A percentile compares a stretch with the other conserved stretches of the same genome.
Conservation (phyloP, 2,329 filamentous ascomycete species). For the Penicillium sp. region DNA sequence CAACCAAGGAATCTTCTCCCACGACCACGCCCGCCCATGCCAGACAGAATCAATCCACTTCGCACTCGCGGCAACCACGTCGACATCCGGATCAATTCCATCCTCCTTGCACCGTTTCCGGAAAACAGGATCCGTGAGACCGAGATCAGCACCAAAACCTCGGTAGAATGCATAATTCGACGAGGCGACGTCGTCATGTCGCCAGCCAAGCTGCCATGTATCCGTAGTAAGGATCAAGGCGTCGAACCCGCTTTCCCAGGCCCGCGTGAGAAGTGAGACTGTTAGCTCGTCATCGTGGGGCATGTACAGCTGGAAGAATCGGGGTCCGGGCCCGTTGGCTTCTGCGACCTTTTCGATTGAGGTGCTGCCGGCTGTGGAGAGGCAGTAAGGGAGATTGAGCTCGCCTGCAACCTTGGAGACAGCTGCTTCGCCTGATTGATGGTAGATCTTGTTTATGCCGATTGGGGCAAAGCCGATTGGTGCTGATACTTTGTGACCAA, state of each 20-base stretch:
- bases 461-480: constrained; percentile 67
- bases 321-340: constrained; percentile 55
- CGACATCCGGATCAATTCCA: constrained; percentile 55
- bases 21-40: constrained; percentile 64
- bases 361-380: constrained; percentile 59
- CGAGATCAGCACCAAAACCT: constrained; percentile 58
- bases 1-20: constrained; percentile 68
- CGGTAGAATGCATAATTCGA: constrained; percentile 66
- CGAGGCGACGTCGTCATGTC: constrained; percentile 58
- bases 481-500: constrained; percentile 60
- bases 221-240: constrained; percentile 63
- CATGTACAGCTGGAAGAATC: constrained; percentile 67
- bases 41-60: constrained; percentile 67
- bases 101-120: constrained; percentile 52
- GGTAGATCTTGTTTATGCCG: constrained; percentile 67
- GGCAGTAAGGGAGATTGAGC: constrained; percentile 60
- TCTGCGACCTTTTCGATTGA: constrained; percentile 60
- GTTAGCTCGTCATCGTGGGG: constrained; percentile 64
- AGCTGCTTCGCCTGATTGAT: constrained; percentile 58
- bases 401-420: constrained; percentile 63
- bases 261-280: constrained; percentile 57
- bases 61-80: constrained; percentile 56
- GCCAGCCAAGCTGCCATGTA: constrained; percentile 65
- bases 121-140: constrained; percentile 62
- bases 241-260: constrained; percentile 56